phyloP scores from a whole-genome alignment of 2,329 filamentous ascomycete genomes.

The Colletotrichum sojae region DNA sequence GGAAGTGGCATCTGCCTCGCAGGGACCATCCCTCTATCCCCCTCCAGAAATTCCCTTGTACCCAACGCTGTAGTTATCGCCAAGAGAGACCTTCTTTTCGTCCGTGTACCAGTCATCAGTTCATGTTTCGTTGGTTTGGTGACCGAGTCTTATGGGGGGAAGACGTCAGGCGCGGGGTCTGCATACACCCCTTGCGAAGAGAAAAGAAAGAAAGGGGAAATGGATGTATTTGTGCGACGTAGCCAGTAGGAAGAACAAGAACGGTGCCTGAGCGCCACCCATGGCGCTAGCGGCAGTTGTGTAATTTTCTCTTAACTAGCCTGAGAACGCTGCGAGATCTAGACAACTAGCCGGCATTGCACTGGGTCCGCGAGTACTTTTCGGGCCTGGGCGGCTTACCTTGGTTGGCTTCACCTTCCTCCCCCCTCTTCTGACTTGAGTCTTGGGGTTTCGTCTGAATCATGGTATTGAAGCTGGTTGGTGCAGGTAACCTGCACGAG shows the following conservation, averaged over 20 bases:
- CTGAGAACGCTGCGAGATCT: slow-evolving; percentile 5
- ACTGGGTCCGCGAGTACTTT: not conserved
- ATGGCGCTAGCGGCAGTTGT: slow-evolving; percentile 32
- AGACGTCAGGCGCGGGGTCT: slow-evolving; percentile 1
- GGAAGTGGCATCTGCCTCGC: slow-evolving; percentile 14
- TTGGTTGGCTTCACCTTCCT: too few relatives aligned
- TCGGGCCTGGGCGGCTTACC: too few relatives aligned
- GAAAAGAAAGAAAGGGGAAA: slow-evolving; percentile 13
- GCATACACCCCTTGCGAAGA: not conserved
- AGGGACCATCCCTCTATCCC: not conserved
- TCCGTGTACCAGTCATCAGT: not conserved
- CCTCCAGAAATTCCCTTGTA: not conserved
- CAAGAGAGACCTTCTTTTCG: slow-evolving; percentile 17
- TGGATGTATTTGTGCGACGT: slow-evolving; percentile 17
- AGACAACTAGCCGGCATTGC: slow-evolving; percentile 1
- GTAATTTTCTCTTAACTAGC: not conserved
- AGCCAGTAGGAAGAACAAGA: not conserved
- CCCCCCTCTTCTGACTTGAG: not conserved
- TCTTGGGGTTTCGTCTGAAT: not conserved
- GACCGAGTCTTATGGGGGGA: not conserved
- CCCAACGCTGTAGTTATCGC: not conserved
- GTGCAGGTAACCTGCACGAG: not conserved
- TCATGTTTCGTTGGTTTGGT: too few relatives aligned
- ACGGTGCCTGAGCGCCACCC: slow-evolving; percentile 33
- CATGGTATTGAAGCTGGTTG: not conserved